Conservation (phyloP, 2,329 filamentous ascomycete genomes). For the Didymella arachidicola region DNA sequence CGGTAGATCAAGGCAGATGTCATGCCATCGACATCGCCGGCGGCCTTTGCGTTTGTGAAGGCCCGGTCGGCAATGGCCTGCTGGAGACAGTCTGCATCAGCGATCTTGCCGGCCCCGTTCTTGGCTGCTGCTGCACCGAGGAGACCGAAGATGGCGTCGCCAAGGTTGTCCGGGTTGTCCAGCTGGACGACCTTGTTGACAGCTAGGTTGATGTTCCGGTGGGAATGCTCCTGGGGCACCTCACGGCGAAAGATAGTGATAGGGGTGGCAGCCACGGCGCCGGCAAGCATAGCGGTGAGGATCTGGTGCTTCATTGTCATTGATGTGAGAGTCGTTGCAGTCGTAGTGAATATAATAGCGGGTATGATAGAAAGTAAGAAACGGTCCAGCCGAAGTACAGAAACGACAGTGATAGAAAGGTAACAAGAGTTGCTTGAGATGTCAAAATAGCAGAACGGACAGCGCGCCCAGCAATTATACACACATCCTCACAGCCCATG, state of each 20-base stretch:
- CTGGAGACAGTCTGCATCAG: slow-evolving; percentile 66
- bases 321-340: neutral
- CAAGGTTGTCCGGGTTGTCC: slow-evolving; percentile 60
- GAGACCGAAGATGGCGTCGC: slow-evolving; percentile 61
- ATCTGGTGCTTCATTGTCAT: slow-evolving; percentile 46
- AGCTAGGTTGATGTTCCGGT: slow-evolving; percentile 58
- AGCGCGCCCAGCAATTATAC: neutral
- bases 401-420: slow-evolving; percentile 13
- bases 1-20: slow-evolving; percentile 62
- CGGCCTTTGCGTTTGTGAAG: slow-evolving; percentile 66
- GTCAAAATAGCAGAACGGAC: neutral
- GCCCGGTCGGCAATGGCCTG: slow-evolving; percentile 66
- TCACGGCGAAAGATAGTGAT: slow-evolving; percentile 51
- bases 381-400: slow-evolving; percentile 18
- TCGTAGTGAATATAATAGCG: slow-evolving; percentile 11
- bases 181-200: slow-evolving; percentile 55
- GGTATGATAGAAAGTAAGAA: neutral
- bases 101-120: slow-evolving; percentile 58
- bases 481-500: neutral
- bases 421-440: neutral
- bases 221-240: slow-evolving; percentile 66
- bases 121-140: slow-evolving; percentile 61
- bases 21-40: slow-evolving; percentile 62
- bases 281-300: slow-evolving; percentile 41
- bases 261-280: slow-evolving; percentile 42